Base-by-base conservation (phyloP, 1,284 basidiomycete species). In the Peniophora sp. region DNA sequence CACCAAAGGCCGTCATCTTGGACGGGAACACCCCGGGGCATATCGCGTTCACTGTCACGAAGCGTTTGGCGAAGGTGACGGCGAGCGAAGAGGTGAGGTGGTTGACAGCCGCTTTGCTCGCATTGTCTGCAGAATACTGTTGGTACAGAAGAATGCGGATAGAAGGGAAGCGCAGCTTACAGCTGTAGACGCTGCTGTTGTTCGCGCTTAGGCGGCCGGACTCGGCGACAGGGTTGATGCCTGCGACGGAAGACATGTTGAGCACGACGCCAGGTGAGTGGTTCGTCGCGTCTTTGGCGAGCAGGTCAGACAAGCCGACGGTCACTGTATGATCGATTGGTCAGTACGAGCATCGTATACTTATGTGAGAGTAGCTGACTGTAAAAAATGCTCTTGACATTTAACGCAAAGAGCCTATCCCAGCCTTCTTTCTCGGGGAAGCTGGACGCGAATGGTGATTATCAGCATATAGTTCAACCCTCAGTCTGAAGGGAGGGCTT, bases 21-120 rank as follows among this genome's bases (percentile, higher is more conserved):
- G 85, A 88, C 0, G 88, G 88, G 70, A 92, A 93, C 15, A 92
- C 72, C 83, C 85, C 88, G 3, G 90, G 90, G 49, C 79, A 73
- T 50, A 94, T 91, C 10, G 90, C 88, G 60, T 95, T 95, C n/a
- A 92, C 89, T 44, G 82, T 88, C 64, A 91, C 77, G 55, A 76
- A 74, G 22, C 68, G 68, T 12, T 73, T 71, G 2, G 72, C 79
- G 8, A 94, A 74, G 48, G 87, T 86, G 41, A 81, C 68, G 1
- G 92, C 87, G 24, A 94, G 72, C 48, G 76, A 72, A 24, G 81
- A 79, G 1, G 91, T 91, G 34, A 95, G 78, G 59, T 93, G 89
- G 66, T 92, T 91, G 9, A 88, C 85, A 78, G 44, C 85, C 17
- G 85, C 85, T 66, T 93, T 93, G 64, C 88, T 91, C 1, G 89